These are phyloP conservation scores for Tuber microsphaerosporum DNA, from an alignment of 495 filamentous ascomycete species.

Conservation along the genomic window DNA sequence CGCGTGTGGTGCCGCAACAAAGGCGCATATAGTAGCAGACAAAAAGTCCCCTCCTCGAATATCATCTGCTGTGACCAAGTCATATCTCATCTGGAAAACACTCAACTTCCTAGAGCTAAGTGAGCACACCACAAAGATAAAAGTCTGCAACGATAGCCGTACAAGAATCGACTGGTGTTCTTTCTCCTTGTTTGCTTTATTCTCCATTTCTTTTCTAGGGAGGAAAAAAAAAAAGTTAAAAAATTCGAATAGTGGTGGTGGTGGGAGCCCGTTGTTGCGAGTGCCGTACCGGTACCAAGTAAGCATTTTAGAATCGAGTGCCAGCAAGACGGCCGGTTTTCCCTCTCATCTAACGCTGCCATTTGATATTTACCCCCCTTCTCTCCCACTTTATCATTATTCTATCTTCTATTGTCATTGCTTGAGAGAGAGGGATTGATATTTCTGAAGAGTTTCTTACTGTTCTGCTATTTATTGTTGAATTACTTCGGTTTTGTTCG, in stretches of 20 bases:
- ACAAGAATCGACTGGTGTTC: background rate
- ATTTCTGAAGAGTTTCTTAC: background rate
- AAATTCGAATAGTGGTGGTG: background rate
- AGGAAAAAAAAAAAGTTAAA: background rate
- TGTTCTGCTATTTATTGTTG: background rate
- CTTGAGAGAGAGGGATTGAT: background rate
- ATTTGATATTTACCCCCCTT: constrained; percentile 2
- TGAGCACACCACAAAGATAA: constrained; percentile 13
- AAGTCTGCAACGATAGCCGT: background rate
- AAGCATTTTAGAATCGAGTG: background rate
- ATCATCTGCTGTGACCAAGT: constrained; percentile 31
- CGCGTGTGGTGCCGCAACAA: constrained; percentile 34
- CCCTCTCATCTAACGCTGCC: background rate
- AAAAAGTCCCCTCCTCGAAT: constrained; percentile 22
- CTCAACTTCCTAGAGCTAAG: constrained; percentile 24
- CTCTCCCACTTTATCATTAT: background rate
- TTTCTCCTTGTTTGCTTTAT: background rate
- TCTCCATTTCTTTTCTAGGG: background rate
- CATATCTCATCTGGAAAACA: constrained; percentile 34
- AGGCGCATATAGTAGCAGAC: constrained; percentile 24
- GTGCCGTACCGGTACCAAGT: background rate
- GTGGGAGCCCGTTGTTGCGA: background rate
- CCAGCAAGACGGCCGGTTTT: background rate
- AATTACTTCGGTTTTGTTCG: background rate
- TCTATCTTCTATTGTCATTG: background rate